Evolutionary conservation across 2,329 filamentous ascomycete species (phyloP), one percentile per base, ranked within the genome.

Genomic region (Lasiodiplodia theobromae): DNA sequence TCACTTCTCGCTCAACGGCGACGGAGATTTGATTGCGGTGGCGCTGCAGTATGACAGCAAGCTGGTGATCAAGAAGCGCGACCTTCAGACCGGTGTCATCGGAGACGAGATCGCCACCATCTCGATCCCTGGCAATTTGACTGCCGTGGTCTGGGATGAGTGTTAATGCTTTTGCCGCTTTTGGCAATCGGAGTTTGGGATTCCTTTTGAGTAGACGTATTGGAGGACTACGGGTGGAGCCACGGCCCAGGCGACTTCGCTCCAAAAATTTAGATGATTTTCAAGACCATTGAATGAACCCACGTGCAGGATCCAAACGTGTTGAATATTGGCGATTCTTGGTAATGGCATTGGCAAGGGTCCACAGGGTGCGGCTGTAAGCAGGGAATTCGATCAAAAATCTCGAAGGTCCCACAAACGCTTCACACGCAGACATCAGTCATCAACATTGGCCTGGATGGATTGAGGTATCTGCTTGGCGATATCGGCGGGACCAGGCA

Each of bases 1-100:
- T 25, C 89, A 91, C 51, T 91, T 92, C 77, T 86, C 85, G 63
- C 79, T 92, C 68, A 93, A 91, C 77, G 84, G 83, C 70, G 86
- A 84, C 12, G 91, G 91, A 1, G 84, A 84, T 67, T 79, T 90
- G 69, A 80, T 93, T 3, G 91, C 89, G 1, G 87, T 93, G 34
- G 90, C 86, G 0, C 83, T 91, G 71, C 90, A 93, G 78, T 79
- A 79, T 18, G 87, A 87, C 63, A 81, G 84, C 38, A 86, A 85
- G 37, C 87, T 92, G 1, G 87, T 86, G 7, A 78, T 94, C 62
- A 86, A 91, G 58, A 76, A 81, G 73, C 83, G 92, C 6, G 85
- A 93, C 77, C 80, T 84, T 1, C 70, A 76, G 67, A 89, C 86
- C 0, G 92, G 92, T 1, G 74, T 84, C 71, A 79, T 94, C 28